Conservation (phyloP, 768 basidiomycete species). For the Rhodosporidiobolus sp. region DNA sequence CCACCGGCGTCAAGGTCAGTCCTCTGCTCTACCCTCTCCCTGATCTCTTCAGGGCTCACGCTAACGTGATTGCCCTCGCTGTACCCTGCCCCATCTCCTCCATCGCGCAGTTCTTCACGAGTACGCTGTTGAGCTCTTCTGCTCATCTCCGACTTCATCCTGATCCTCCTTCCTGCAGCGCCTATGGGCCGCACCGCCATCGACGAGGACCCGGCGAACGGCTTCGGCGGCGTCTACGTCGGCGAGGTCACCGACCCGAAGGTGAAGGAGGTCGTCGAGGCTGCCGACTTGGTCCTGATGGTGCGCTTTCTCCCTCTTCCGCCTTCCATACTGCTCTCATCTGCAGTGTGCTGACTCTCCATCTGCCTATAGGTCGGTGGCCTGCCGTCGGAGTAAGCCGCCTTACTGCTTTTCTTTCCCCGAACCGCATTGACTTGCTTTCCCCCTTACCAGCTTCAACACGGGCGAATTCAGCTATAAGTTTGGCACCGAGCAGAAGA, state of each 20-base stretch:
- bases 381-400: constrained; percentile 49
- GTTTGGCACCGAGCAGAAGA: constrained; percentile 31
- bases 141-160: not conserved
- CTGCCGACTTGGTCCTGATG: constrained; percentile 69
- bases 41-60: too few species aligned
- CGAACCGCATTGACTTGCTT: constrained; percentile 32
- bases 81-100: too few species aligned
- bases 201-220: constrained; percentile 63
- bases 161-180: not conserved
- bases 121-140: not conserved
- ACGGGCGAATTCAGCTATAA: constrained; percentile 71
- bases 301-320: constrained; percentile 46
- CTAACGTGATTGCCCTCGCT: too few species aligned
- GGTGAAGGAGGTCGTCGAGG: constrained; percentile 69
- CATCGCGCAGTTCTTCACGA: constrained; percentile 35
- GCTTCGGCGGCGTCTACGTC: constrained; percentile 73
- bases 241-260: constrained; percentile 66
- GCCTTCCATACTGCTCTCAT: not conserved
- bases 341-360: not conserved
- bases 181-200: constrained; percentile 63
- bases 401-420: constrained; percentile 49
- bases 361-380: not conserved
- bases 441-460: constrained; percentile 58
- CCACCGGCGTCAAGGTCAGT: constrained; percentile 63
- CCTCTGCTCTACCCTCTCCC: too few species aligned